Evolutionary conservation across 371 early-diverging fungal genomes (phyloP), one percentile per base, ranked within the genome.

Genomic region (Syncephalastrum contaminatum): DNA sequence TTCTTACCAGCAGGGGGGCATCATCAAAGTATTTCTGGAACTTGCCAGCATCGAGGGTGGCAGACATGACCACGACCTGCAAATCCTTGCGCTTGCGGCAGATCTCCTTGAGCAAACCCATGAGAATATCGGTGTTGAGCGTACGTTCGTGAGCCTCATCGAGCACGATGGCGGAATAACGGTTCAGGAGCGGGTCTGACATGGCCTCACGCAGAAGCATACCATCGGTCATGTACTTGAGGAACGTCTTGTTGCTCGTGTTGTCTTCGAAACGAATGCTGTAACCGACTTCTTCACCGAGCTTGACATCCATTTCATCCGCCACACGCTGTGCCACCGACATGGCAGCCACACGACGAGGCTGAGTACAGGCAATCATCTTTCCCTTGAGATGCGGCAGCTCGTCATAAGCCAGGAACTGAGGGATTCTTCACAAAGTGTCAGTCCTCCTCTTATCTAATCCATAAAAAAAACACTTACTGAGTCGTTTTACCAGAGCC

Each of bases 81-180:
- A 93, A 62, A 59, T 93, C 92, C 27, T 58, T 51, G 36, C 96
- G 82, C 67, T 84, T 80, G 56, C 58, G 56, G 42, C 73, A 72
- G 24, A 71, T 60, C 62, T 93, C 87, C 71, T 96, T 95, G 61
- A 97, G 72, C 48, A 97, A 74, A 15, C 96, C 96, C 91, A 99
- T 94, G 49, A 99, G 73, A 61, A 99, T 91, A 76, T 99, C 99
- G 12, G 98, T 98, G 60, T 84, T 82, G n/a, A 93, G 63, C 27
- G 91, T 94, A 66, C 96, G 88, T 81, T 99, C 99, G 86, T 99
- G 99, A 27, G 98, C 98, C 75, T 99, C 99, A 68, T 99, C 99
- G 44, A 99, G 83, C 67, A 96, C 88, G 45, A 99, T 84, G 20
- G 94, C 88, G 20, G 95, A 93, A 69, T 98, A 98, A 21, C 92